Evolutionary conservation across 306 rosid species (phyloP).

Genomic region (Acmispon strigosus): DNA sequence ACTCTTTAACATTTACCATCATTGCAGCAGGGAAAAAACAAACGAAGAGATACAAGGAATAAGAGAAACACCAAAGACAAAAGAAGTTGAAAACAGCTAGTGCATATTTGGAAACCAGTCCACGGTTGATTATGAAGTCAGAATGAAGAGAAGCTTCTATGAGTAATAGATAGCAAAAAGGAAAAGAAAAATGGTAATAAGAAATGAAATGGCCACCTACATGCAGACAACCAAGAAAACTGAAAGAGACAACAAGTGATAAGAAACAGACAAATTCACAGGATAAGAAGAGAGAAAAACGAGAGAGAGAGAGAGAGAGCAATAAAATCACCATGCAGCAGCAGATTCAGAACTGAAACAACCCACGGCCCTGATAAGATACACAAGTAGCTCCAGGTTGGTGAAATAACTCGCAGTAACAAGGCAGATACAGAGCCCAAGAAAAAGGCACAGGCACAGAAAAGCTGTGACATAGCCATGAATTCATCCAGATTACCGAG

Average conservation of each 20-base stretch:
- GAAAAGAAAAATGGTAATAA: neutral
- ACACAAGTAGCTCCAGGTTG: slow-evolving; percentile 23
- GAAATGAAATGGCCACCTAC: slow-evolving; percentile 18
- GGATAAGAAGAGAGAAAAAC: slow-evolving; percentile 21
- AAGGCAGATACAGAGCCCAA: slow-evolving; percentile 47
- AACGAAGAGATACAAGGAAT: neutral
- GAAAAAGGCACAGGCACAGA: slow-evolving; percentile 37
- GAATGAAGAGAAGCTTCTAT: neutral
- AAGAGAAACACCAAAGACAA: neutral
- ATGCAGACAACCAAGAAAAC: slow-evolving; percentile 30
- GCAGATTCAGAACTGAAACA: slow-evolving; percentile 30
- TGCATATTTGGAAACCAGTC: too few relatives aligned
- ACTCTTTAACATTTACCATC: slow-evolving; percentile 9
- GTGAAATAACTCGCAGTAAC: slow-evolving; percentile 44
- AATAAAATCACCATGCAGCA: slow-evolving; percentile 41
- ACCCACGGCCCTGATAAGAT: slow-evolving; percentile 28
- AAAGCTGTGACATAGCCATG: slow-evolving; percentile 83
- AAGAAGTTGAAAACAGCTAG: neutral
- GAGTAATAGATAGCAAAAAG: neutral
- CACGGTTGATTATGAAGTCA: too few relatives aligned
- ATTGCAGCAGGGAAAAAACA: slow-evolving; percentile 9
- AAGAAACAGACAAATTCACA: slow-evolving; percentile 34
- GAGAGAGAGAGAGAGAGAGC: neutral
- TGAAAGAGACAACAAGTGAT: slow-evolving; percentile 19
- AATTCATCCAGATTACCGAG: slow-evolving; percentile 71